These are phyloP conservation scores for Xylaria sp. DNA, from an alignment of 2,329 filamentous ascomycete species.

Conservation along the genomic window DNA sequence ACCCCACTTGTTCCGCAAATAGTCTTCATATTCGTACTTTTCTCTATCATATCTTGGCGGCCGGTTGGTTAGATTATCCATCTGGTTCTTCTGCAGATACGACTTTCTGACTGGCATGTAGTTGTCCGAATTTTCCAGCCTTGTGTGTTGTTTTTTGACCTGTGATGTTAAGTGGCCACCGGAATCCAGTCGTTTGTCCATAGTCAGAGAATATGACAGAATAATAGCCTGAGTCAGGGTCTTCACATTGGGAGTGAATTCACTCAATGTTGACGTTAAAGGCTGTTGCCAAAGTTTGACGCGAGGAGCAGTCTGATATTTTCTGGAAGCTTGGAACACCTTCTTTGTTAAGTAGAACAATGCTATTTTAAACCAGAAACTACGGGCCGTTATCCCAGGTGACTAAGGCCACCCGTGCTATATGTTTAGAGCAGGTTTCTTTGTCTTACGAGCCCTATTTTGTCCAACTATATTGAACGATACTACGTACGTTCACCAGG, in stretches of 20 bases:
- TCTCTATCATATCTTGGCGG: constrained; percentile 16
- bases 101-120: constrained; percentile 22
- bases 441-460: constrained; percentile 11
- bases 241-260: neutral
- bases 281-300: neutral
- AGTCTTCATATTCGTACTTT: constrained; percentile 17
- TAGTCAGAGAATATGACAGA: neutral
- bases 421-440: neutral
- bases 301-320: constrained; percentile 24
- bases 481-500: too few relatives aligned
- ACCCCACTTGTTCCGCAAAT: constrained; percentile 35
- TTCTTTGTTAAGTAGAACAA: constrained; percentile 29
- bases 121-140: neutral
- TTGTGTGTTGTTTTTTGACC: neutral
- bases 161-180: neutral
- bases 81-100: neutral
- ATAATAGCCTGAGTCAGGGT: neutral
- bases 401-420: neutral
- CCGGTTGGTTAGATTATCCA: neutral
- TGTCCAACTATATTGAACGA: neutral
- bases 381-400: neutral
- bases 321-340: neutral
- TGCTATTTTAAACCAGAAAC: constrained; percentile 7
- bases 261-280: neutral
- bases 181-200: neutral